Evolutionary conservation across 768 basidiomycete genomes (phyloP).

Genomic region (Tulasnella sp.): DNA sequence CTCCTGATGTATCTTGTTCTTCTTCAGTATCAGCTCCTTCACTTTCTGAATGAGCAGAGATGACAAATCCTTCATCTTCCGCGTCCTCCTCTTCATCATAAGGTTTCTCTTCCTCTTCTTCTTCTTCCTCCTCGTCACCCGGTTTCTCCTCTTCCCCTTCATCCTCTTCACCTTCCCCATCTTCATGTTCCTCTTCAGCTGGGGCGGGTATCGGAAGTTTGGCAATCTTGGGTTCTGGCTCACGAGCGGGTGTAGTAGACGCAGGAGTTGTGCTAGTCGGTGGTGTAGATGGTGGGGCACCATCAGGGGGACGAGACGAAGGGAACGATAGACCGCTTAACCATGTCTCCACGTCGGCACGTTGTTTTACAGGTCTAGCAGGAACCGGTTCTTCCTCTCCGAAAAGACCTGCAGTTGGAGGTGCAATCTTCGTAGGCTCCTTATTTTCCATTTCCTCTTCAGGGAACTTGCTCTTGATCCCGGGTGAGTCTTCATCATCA

Average conservation of each 20-base stretch:
- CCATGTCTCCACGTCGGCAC: neutral
- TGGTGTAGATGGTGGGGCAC: slow-evolving; percentile 1
- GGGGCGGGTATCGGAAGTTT: neutral
- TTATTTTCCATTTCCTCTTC: slow-evolving; percentile 12
- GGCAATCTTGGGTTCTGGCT: too few species aligned
- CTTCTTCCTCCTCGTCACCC: slow-evolving; percentile 21
- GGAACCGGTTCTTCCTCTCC: neutral
- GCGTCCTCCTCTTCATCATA: slow-evolving; percentile 9
- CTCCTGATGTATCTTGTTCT: neutral
- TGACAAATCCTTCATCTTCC: slow-evolving; percentile 29
- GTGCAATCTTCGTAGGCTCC: neutral
- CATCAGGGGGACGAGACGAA: neutral
- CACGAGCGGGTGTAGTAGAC: neutral
- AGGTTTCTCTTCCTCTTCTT: slow-evolving; percentile 6
- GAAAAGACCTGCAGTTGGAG: neutral
- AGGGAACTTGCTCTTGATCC: slow-evolving; percentile 11
- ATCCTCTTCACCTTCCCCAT: too few species aligned
- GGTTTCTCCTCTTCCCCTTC: slow-evolving; percentile 20
- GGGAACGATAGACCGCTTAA: neutral
- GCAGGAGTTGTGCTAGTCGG: neutral
- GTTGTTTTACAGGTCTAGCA: neutral
- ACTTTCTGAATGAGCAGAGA: neutral
- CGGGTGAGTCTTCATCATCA: slow-evolving; percentile 16
- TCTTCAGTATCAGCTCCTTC: neutral
- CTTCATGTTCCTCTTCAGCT: slow-evolving; percentile 18